Evolutionary conservation across 2,329 filamentous ascomycete species (phyloP), one percentile per base, ranked within the genome.

Genomic region (Penicillium decumbens): DNA sequence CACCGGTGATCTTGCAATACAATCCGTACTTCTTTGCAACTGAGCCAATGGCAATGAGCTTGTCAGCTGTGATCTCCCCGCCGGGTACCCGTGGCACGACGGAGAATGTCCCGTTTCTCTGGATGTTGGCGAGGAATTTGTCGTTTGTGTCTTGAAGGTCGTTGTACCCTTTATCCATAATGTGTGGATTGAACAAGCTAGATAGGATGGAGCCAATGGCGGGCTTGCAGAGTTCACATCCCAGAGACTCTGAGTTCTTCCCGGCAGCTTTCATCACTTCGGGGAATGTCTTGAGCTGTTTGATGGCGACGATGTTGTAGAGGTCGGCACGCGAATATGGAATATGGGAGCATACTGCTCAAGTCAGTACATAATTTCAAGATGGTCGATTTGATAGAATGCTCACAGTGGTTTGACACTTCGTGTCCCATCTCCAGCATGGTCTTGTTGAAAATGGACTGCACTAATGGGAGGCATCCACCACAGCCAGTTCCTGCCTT

Each of bases 131-230:
- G 43, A 95, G 74, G 68, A 88, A 95, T 39, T 85, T 79, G 68
- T 95, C 91, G 66, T 95, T 95, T 4, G 90, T 95, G 52, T 95
- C 90, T 68, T 95, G 90, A 0, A 95, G 77, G 20, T 88, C 88
- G 64, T 88, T 81, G 3, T 80, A 74, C 0, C 82, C 76, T 50
- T 79, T 77, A 57, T 88, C 82, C 76, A 95, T 84, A 55, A 95
- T 77, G 64, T 93, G 88, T 53, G 83, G 81, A 70, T 95, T 95
- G 78, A 84, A 95, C 3, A 95, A 75, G 23, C 85, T 89, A 0
- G 89, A 79, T 43, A 95, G 80, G 59, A 95, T 95, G 43, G 84
- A 89, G 4, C 79, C 90, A 25, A 95, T 79, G 1, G 84, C 81
- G 0, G 90, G 90, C 69, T 95, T 95, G 76, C 91, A 95, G 1